A percentile compares a stretch with the other conserved stretches of the same genome.
Conservation (phyloP, 2,329 filamentous ascomycete genomes). For the Pseudogymnoascus sp. region DNA sequence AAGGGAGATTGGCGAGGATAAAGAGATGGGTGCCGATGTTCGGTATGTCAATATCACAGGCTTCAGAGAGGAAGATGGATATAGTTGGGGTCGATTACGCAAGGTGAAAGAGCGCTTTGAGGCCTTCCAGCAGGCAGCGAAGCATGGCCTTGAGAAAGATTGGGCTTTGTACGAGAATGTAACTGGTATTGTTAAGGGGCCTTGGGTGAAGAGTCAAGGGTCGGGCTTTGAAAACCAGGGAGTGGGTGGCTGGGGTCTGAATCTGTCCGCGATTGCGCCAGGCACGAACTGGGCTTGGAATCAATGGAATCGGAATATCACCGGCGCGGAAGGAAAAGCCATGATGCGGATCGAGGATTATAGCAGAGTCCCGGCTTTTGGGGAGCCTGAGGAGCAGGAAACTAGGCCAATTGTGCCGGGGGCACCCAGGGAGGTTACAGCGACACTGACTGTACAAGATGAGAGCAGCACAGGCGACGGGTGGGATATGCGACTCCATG, state of each 20-base stretch:
- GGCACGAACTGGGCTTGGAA: constrained; percentile 56
- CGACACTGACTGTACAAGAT: constrained; percentile 66
- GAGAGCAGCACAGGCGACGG: constrained; percentile 60
- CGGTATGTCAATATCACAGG: constrained; percentile 68
- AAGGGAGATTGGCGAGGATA: constrained; percentile 20
- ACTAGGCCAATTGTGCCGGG: constrained; percentile 18
- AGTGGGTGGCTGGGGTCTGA: constrained; percentile 40
- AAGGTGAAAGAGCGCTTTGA: constrained; percentile 59
- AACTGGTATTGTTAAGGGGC: constrained; percentile 28
- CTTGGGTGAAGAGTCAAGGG: constrained; percentile 24
- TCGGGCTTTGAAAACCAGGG: constrained; percentile 1
- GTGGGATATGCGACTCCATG: constrained; percentile 74
- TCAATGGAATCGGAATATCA: constrained; percentile 74
- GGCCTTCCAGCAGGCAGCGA: constrained; percentile 36
- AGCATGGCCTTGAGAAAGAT: constrained; percentile 10
- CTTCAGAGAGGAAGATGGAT: constrained; percentile 64
- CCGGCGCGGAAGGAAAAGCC: constrained; percentile 62
- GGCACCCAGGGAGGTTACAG: constrained; percentile 54
- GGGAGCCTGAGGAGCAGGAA: constrained; percentile 26
- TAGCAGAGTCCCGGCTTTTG: constrained; percentile 14
- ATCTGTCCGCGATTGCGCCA: constrained; percentile 58
- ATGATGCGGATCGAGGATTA: constrained; percentile 58
- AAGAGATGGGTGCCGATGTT: constrained; percentile 15
- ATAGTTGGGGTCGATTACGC: constrained; percentile 68
- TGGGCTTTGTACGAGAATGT: constrained; percentile 28